These are phyloP conservation scores for Solidago caesia DNA, from an alignment of 129 eudicot genomes.

Conservation along the genomic window DNA sequence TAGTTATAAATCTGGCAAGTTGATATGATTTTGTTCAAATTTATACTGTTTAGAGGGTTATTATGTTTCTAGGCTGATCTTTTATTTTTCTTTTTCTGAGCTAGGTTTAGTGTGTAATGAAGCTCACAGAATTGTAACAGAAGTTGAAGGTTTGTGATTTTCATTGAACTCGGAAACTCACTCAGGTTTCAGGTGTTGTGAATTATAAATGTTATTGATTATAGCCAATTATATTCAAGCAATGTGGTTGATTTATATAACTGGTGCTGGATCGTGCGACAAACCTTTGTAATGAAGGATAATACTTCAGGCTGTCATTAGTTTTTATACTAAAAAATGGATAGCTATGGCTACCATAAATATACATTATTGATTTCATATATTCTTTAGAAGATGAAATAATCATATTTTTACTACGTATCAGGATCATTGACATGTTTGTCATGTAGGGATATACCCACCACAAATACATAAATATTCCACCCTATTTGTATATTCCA, in stretches of 20 bases:
- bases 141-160: no score
- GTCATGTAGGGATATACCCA: not conserved
- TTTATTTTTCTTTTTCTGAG: not conserved
- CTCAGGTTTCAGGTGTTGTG: not conserved
- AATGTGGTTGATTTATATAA: conserved; percentile 3
- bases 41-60: conserved; percentile 10
- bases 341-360: not conserved
- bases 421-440: not conserved
- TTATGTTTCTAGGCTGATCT: not conserved
- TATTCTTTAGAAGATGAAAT: not conserved
- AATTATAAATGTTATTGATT: not conserved
- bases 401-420: not conserved
- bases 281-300: not conserved
- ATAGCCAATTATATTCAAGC: not conserved
- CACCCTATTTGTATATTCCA: not conserved
- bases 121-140: not conserved
- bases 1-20: not conserved
- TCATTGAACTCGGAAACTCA: not conserved
- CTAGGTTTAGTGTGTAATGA: not conserved
- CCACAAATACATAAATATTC: not conserved
- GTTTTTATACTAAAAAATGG: not conserved
- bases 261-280: not conserved
- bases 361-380: conserved; percentile 3
- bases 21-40: conserved; percentile 6
- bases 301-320: not conserved